Evolutionary conservation across 2,329 filamentous ascomycete species (phyloP), one percentile per base, ranked within the genome.

Genomic region (Apiospora koreana): DNA sequence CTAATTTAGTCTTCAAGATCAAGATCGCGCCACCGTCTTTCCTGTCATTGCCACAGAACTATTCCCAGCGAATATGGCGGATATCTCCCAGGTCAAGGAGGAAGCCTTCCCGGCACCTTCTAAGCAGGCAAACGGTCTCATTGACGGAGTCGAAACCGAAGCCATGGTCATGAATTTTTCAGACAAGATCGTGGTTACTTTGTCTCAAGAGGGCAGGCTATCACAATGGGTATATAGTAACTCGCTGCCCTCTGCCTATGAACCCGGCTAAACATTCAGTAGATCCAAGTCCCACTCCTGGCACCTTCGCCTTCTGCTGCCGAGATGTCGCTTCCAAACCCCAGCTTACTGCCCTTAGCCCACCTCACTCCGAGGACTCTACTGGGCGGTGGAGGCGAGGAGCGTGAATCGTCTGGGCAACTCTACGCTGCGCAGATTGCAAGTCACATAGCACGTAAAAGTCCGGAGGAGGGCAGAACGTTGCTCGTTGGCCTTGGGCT

Each of bases 341-440:
- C 79, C 8, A 81, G 80, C 65, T 76, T 87, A 16, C 88, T 98
- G 0, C 96, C 96, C 0, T 89, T 94, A 69, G 87, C 91, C 43
- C 92, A 96, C 75, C 86, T 98, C 54, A 97, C 94, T 0, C 94
- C 96, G 1, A 95, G 91, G 46, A 97, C 94, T 0, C 84, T 99
- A 2, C 86, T 99, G 0, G 96, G 96, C 2, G 94, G 92, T 12
- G 94, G 95, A 64, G 90, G 92, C 42, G 87, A 92, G 68, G 91
- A 93, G 65, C 88, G 94, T 58, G 94, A 98, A 77, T 93, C 92
- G 0, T 81, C 97, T 6, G 95, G 94, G 1, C 95, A 98, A 80
- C 88, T 98, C 1, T 92, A 97, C 77, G 95, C 95, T 2, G 93
- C 93, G 58, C 95, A 98, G 77, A 92, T 98, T 74, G 96, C 92